A percentile compares a stretch with the other conserved stretches of the same genome.
Evolutionary conservation across 371 early-diverging fungal genomes (phyloP).

Genomic region (Mortierella sp.): DNA sequence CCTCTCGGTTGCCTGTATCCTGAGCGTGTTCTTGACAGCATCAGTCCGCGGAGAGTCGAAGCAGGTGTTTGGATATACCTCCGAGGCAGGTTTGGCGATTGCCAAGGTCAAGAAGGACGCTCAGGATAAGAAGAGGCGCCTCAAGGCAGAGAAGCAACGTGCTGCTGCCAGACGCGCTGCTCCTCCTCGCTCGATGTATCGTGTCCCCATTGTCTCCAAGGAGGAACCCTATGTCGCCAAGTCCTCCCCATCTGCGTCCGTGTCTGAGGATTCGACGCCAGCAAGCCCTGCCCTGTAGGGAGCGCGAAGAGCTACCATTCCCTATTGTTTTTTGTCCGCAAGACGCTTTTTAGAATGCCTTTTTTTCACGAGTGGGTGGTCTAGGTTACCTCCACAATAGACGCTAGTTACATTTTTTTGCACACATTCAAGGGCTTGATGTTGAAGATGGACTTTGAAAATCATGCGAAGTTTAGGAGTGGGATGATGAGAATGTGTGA

Average conservation of each 20-base stretch:
- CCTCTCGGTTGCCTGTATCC: constrained; percentile 93
- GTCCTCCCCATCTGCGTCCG: constrained; percentile 1
- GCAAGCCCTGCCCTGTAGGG: constrained; percentile 1
- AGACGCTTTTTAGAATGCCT: neutral
- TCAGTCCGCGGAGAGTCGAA: constrained; percentile 83
- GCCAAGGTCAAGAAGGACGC: constrained; percentile 59
- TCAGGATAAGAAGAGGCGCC: constrained; percentile 31
- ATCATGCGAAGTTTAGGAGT: neutral
- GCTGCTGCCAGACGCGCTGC: constrained; percentile 9
- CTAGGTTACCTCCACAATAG: neutral
- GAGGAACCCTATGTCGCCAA: constrained; percentile 25
- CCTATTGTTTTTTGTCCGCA: neutral
- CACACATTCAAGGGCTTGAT: neutral
- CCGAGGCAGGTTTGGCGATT: constrained; percentile 72
- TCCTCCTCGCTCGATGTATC: neutral
- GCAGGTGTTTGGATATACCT: constrained; percentile 81
- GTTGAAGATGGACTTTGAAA: neutral
- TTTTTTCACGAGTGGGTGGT: neutral
- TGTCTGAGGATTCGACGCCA: constrained; percentile 3
- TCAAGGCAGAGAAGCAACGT: constrained; percentile 11
- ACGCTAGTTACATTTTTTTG: neutral
- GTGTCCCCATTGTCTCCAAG: constrained; percentile 30
- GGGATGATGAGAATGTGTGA: neutral
- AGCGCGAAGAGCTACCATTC: neutral
- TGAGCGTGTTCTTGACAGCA: constrained; percentile 87